These are phyloP conservation scores for Echria macrotheca DNA, from an alignment of 495 filamentous ascomycete species.

Conservation along the genomic window DNA sequence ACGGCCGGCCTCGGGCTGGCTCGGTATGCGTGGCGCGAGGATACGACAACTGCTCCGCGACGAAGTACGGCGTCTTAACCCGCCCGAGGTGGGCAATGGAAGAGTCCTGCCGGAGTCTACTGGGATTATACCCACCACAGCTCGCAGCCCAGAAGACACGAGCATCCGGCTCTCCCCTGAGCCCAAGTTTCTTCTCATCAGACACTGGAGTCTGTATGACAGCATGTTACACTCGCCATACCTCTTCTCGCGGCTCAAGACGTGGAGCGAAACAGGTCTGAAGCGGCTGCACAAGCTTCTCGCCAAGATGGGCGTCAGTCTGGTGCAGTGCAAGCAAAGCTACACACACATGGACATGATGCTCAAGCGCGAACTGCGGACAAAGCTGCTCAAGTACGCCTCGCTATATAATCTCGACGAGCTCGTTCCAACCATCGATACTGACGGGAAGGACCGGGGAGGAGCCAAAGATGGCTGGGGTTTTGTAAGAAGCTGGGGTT, in stretches of 20 bases:
- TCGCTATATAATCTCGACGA: constrained; percentile 88
- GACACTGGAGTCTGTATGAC: constrained; percentile 96
- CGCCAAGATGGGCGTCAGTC: constrained; percentile 95
- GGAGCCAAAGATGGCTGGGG: constrained; percentile 84
- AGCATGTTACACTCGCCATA: constrained; percentile 98
- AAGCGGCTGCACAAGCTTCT: constrained; percentile 93
- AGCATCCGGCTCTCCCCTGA: constrained; percentile 91
- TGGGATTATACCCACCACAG: constrained; percentile 81
- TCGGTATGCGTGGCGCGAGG: constrained; percentile 73
- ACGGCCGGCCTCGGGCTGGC: constrained; percentile 61
- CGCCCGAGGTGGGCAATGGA: constrained; percentile 57
- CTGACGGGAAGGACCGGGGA: constrained; percentile 49
- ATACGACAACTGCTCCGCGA: constrained; percentile 82
- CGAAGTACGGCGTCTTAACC: constrained; percentile 91
- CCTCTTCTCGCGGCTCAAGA: constrained; percentile 83
- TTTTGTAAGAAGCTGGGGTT: constrained; percentile 95
- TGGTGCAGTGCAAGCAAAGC: constrained; percentile 87
- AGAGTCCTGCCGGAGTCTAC: constrained; percentile 51
- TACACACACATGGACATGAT: constrained; percentile 99
- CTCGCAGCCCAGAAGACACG: constrained; percentile 81
- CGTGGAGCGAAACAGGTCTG: constrained; percentile 85
- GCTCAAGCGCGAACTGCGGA: constrained; percentile 81
- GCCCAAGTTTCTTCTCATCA: constrained; percentile 85
- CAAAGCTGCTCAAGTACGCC: constrained; percentile 81
- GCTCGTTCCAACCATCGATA: constrained; percentile 67